These are phyloP conservation scores for Pythium insidiosum DNA, from an alignment of 352 stramenopile genomes.

Conservation along the genomic window DNA sequence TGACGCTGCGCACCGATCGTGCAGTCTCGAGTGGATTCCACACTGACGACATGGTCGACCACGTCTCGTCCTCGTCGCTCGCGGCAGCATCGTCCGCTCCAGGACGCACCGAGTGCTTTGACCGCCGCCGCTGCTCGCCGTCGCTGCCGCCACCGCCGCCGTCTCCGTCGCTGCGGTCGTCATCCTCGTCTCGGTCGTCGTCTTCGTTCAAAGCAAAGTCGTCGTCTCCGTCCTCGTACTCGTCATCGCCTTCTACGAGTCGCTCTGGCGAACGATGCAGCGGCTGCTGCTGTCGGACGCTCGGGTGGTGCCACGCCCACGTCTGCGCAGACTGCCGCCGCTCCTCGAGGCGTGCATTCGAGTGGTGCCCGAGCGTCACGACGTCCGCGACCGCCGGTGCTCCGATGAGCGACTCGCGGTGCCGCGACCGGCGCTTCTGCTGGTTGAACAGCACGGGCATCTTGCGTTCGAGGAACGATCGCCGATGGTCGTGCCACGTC, in stretches of 20 bases:
- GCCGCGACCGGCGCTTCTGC: constrained; percentile 1
- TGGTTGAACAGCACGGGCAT: constrained; percentile 9
- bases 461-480: neutral
- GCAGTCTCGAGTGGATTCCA: constrained; percentile 7
- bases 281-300: too few relatives aligned
- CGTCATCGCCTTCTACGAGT: too few relatives aligned
- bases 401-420: constrained; percentile 28
- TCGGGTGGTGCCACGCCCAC: constrained; percentile 33
- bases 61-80: constrained; percentile 19
- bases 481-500: neutral
- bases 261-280: neutral
- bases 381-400: constrained; percentile 18
- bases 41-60: constrained; percentile 5
- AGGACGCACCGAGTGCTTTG: too few relatives aligned
- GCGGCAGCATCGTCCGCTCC: too few relatives aligned
- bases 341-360: constrained; percentile 39
- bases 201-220: constrained; percentile 7
- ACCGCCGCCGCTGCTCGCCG: too few relatives aligned
- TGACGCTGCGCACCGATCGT: constrained; percentile 7
- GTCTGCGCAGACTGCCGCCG: constrained; percentile 40
- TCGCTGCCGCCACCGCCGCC: constrained; percentile 7
- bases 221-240: neutral
- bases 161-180: too few relatives aligned
- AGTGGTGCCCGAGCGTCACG: constrained; percentile 32
- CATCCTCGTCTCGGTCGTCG: constrained; percentile 5